Percentiles rank a stretch among this genome's conserved stretches.
phyloP scores from a whole-genome alignment of 495 filamentous ascomycete species.

The Cetradonia linearis region DNA sequence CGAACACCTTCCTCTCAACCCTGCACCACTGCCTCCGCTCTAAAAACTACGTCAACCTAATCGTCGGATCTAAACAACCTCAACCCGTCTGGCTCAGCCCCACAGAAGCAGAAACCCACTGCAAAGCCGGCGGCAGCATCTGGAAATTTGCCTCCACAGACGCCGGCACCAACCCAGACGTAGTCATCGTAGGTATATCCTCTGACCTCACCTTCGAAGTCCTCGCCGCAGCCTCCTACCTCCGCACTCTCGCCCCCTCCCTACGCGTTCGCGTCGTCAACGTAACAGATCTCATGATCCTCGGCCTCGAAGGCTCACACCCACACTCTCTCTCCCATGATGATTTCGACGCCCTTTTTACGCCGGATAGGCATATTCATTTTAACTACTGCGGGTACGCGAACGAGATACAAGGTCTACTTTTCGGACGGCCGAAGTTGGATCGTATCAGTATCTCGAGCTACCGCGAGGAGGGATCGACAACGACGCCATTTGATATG shows the following conservation, averaged over 20 bases:
- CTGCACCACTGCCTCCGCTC: conserved; percentile 54
- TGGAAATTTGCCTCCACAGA: conserved; percentile 58
- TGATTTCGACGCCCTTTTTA: conserved; percentile 48
- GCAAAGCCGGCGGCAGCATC: conserved; percentile 50
- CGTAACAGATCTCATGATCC: conserved; percentile 64
- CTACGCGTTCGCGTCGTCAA: conserved; percentile 58
- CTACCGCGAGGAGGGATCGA: conserved; percentile 62
- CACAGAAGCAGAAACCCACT: conserved; percentile 58
- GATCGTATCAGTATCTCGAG: conserved; percentile 48
- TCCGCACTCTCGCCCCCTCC: conserved; percentile 42
- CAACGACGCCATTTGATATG: conserved; percentile 68
- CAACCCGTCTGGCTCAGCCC: conserved; percentile 56
- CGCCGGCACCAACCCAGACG: conserved; percentile 49
- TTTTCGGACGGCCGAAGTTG: conserved; percentile 47
- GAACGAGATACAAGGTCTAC: conserved; percentile 50
- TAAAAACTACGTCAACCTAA: conserved; percentile 59
- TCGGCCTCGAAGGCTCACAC: conserved; percentile 48
- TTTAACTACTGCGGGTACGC: conserved; percentile 68
- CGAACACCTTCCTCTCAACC: conserved; percentile 61
- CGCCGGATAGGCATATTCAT: conserved; percentile 46
- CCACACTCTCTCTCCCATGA: conserved; percentile 42
- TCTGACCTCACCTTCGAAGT: conserved; percentile 64
- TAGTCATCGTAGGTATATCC: conserved; percentile 61
- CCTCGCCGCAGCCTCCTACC: conserved; percentile 50
- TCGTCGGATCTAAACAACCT: conserved; percentile 66